phyloP scores from a whole-genome alignment of 345 rosid genomes.

The Camelina neglecta region DNA sequence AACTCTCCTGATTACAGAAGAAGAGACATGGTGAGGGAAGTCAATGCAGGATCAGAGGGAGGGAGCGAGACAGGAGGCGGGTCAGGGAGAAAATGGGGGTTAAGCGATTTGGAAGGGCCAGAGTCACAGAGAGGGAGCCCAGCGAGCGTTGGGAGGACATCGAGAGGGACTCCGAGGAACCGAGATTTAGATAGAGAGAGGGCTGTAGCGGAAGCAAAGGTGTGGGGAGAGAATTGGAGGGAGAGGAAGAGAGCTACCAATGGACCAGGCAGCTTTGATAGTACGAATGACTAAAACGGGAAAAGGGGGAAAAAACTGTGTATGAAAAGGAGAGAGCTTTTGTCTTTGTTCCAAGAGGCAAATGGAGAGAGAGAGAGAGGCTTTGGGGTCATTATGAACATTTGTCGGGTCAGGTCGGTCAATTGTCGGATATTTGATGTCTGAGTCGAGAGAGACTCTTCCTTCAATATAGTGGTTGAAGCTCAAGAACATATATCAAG shows the following conservation, averaged over 20 bases:
- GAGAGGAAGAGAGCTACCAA: slow-evolving; percentile 78
- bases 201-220: slow-evolving; percentile 96
- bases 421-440: slow-evolving; percentile 39
- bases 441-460: slow-evolving; percentile 41
- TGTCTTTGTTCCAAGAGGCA: slow-evolving; percentile 32
- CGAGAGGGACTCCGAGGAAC: slow-evolving; percentile 79
- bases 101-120: slow-evolving; percentile 61
- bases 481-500: slow-evolving; percentile 27
- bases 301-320: slow-evolving; percentile 41
- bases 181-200: slow-evolving; percentile 92
- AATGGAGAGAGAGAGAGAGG: slow-evolving; percentile 21
- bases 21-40: slow-evolving; percentile 64
- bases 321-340: slow-evolving; percentile 3
- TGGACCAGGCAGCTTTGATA: slow-evolving; percentile 66
- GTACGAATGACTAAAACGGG: slow-evolving; percentile 63
- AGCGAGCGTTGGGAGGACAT: slow-evolving; percentile 57
- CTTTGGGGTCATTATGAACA: slow-evolving; percentile 31
- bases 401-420: slow-evolving; percentile 37
- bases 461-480: slow-evolving; percentile 42
- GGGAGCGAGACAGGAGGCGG: slow-evolving; percentile 72
- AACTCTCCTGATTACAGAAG: slow-evolving; percentile 90
- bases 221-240: slow-evolving; percentile 99
- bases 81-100: slow-evolving; percentile 84
- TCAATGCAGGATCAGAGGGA: slow-evolving; percentile 57
- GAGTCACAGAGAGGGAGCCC: slow-evolving; percentile 85